These are phyloP conservation scores for Geotrichum bryndzae DNA, from an alignment of 1,139 yeast genomes.

Conservation along the genomic window DNA sequence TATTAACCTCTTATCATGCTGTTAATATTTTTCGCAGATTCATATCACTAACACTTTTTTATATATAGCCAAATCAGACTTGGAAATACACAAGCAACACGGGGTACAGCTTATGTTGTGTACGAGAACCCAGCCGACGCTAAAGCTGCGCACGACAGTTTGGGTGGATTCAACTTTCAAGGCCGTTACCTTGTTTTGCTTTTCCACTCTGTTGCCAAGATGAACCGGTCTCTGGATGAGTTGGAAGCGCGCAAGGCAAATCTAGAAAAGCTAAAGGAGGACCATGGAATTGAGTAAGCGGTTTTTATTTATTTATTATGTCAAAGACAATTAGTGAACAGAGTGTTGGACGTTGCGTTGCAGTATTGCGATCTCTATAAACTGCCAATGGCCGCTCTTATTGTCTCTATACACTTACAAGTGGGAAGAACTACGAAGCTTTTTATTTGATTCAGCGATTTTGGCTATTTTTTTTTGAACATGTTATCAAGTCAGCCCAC, in stretches of 20 bases:
- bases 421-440: too few species aligned
- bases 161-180: slow-evolving; percentile 56
- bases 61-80: slow-evolving; percentile 42
- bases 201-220: slow-evolving; percentile 42
- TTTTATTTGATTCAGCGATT: too few species aligned
- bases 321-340: not conserved
- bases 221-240: slow-evolving; percentile 22
- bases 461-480: too few species aligned
- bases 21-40: not conserved
- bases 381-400: too few species aligned
- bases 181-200: slow-evolving; percentile 55
- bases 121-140: slow-evolving; percentile 49
- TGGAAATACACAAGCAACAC: slow-evolving; percentile 42
- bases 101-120: slow-evolving; percentile 55
- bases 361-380: too few species aligned
- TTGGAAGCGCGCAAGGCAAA: slow-evolving; percentile 26
- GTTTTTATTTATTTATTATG: not conserved
- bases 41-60: not conserved
- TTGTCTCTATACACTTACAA: too few species aligned
- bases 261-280: slow-evolving; percentile 27
- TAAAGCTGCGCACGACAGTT: slow-evolving; percentile 45
- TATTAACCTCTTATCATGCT: not conserved
- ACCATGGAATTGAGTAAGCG: slow-evolving; percentile 25
- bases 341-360: too few species aligned
- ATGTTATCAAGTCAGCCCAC: too few species aligned